These are phyloP conservation scores for Oryza officinalis DNA, from an alignment of 176 grass and related monocot species.

Conservation along the genomic window DNA sequence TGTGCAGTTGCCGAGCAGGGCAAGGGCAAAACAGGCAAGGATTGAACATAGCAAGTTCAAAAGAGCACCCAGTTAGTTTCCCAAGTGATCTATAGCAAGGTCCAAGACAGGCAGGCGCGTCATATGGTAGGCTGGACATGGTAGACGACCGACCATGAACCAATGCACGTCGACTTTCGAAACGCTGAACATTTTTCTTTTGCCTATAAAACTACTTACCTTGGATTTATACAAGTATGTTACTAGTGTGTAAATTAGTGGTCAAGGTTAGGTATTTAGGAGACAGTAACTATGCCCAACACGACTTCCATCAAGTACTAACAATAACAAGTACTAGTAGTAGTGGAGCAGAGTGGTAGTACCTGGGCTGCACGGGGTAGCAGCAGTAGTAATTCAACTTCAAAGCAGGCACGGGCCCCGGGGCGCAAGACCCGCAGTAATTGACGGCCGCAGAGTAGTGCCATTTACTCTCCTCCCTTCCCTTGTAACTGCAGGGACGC, in stretches of 20 bases:
- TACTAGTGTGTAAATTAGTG: not conserved
- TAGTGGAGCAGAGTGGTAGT: not conserved
- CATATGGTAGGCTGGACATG: too few relatives aligned
- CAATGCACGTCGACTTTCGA: too few relatives aligned
- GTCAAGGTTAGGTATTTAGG: not conserved
- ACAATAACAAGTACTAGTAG: not conserved
- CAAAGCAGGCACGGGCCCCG: not conserved
- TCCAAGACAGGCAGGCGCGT: too few relatives aligned
- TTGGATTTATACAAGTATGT: not conserved
- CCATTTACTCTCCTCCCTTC: not conserved
- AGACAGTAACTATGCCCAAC: not conserved
- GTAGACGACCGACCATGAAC: too few relatives aligned
- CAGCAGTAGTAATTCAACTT: not conserved
- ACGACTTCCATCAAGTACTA: too few relatives aligned
- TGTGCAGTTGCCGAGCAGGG: too few relatives aligned
- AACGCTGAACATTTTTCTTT: too few relatives aligned
- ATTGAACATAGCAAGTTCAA: not conserved
- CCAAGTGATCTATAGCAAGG: too few relatives aligned
- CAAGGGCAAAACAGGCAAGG: too few relatives aligned
- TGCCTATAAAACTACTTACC: too few relatives aligned
- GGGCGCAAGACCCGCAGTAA: constrained; percentile 9
- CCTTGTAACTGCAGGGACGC: too few relatives aligned
- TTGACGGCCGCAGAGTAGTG: not conserved
- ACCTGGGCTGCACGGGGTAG: not conserved
- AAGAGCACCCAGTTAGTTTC: not conserved